Base-by-base conservation (phyloP, 192 early-diverging fungal genomes). In the Podila verticillata region DNA sequence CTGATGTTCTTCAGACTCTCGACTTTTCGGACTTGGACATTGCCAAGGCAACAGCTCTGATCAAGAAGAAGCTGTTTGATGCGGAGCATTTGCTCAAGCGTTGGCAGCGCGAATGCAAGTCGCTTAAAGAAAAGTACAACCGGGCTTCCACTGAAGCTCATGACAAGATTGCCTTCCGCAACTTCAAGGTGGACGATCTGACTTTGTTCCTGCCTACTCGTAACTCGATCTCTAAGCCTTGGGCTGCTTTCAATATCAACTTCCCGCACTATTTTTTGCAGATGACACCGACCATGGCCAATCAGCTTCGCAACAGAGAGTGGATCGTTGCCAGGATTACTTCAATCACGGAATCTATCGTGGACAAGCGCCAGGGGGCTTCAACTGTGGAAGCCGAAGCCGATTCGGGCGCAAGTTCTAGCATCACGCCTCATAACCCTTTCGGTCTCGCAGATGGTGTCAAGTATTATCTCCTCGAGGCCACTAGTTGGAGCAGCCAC, bases 181-280 rank as follows among this genome's bases (percentile, higher is more conserved):
- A 90, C 48, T 90, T 90, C 70, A 90, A 88, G 70, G 78, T 85
- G 9, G 85, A 85, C 4, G 89, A 90, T 39, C 36, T 90, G 15
- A 87, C 87, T 17, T 60, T 90, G 13, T 90, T 90, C 65, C 48
- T 88, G 29, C 89, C 89, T 9, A 90, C 85, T 29, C 65, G 84
- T 26, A 87, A 89, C 47, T 83, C 83, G 9, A 70, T 84, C 30
- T 80, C 83, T 1, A 89, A 89, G 32, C 84, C 87, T 7, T 89
- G 87, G 87, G 88, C 89, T 0, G 87, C 87, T 2, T 90, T 90
- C 73, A 90, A 88, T 44, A 82, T 88, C 66, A 87, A 86, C 32
- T 84, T 83, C 7, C 87, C 87, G 0, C 80, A 90, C 68, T 88
- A 86, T 57, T 90, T 88, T 58, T 81, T 90, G 63, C 58, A 84